Conservation (phyloP, 1,284 basidiomycete species). For the Pseudozyma hubeiensis region DNA sequence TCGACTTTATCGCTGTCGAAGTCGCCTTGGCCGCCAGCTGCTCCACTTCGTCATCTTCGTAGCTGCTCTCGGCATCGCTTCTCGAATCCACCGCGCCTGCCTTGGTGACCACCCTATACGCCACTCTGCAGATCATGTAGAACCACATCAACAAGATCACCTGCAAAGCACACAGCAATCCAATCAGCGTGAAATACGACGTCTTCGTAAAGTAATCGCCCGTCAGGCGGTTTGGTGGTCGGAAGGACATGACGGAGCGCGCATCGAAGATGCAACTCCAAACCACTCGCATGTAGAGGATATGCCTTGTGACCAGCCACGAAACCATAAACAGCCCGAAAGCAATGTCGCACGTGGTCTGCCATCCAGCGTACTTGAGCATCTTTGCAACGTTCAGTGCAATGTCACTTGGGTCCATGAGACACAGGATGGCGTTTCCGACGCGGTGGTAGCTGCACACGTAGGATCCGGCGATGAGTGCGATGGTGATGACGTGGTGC, state of each 20-base stretch:
- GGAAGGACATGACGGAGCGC: constrained; percentile 29
- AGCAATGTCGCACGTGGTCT: constrained; percentile 78
- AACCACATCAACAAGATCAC: constrained; percentile 86
- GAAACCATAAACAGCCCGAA: constrained; percentile 77
- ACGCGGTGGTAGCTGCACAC: constrained; percentile 85
- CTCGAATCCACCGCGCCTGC: constrained; percentile 80
- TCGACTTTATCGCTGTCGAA: background rate
- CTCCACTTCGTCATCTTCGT: constrained; percentile 36
- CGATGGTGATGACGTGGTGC: constrained; percentile 90
- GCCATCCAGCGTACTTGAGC: constrained; percentile 82
- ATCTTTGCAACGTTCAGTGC: constrained; percentile 89
- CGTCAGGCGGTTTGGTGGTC: constrained; percentile 9
- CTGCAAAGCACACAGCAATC: constrained; percentile 70
- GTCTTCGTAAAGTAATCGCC: constrained; percentile 31
- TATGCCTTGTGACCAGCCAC: constrained; percentile 63
- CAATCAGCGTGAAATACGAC: constrained; percentile 34
- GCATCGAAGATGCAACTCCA: constrained; percentile 53
- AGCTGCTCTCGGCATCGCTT: constrained; percentile 55
- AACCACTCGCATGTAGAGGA: constrained; percentile 57
- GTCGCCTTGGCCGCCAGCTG: constrained; percentile 1
- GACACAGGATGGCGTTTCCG: constrained; percentile 85
- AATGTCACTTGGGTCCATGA: constrained; percentile 95
- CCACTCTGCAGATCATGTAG: constrained; percentile 82
- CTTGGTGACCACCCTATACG: constrained; percentile 81
- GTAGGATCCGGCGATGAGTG: constrained; percentile 83